Evolutionary conservation across 306 rosid species (phyloP), one percentile per base, ranked within the genome.

Genomic region (Vicia sativa): DNA sequence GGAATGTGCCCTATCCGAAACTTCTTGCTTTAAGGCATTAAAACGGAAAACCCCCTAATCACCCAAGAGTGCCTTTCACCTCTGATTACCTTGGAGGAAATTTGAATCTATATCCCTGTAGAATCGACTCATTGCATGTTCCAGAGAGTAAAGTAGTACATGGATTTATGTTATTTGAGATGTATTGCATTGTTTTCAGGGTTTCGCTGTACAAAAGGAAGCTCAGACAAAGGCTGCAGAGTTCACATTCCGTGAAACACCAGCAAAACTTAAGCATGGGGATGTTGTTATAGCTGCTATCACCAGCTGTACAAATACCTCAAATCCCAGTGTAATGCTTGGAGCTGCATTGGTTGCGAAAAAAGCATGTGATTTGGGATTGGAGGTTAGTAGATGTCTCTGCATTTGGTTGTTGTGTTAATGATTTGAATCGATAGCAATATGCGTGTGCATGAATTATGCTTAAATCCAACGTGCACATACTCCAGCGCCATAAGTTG

Each of bases 291-390:
- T 90, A 34, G 99, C 99, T 62, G 99, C 99, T 54, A 93, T 93
- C 80, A 93, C 99, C 78, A 93, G 99, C 73, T 93, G 99, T 80
- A 93, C 99, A 66, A 93, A 93, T 78, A 93, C 97, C 79, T 93
- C 99, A 53, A 93, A 93, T 75, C 99, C 99, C n/a, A 90, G 97
- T 50, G 99, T 93, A 38, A 93, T 93, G 99, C 96, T 93, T 65
- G 97, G 96, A 70, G 95, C 99, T 77, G 99, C 96, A 77, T 84
- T 93, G 82, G 99, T 90, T 82, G 99, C 99, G 15, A 90, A 93
- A 84, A 93, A 93, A 82, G 99, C 99, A 48, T 90, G 95, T 76
- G 95, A 90, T 50, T 82, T 88, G 50, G 99, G 99, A 79, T 86
- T 93, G 86, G 84, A 93, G 99, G 99, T 93, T 70, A 26, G 86